Percentiles rank a stretch among this genome's conserved stretches.
Evolutionary conservation across 2,329 filamentous ascomycete genomes (phyloP).

Genomic region (Escovopsis weberi): DNA sequence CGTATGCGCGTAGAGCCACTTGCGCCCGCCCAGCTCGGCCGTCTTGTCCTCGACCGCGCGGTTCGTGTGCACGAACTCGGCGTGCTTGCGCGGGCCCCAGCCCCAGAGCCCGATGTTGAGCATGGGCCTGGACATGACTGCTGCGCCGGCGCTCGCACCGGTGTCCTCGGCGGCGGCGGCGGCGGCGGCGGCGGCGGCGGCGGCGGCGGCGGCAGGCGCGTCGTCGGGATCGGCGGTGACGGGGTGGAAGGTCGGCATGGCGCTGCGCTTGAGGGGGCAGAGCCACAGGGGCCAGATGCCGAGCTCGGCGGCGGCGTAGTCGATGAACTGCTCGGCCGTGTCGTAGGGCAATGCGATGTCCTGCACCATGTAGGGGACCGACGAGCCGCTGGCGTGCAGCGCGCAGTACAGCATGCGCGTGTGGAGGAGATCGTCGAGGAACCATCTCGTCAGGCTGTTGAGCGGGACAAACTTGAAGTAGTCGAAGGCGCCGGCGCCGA

Average conservation of each 20-base stretch:
- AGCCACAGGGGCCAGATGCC: slow-evolving; percentile 47
- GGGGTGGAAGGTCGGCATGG: slow-evolving; percentile 40
- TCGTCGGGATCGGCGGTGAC: slow-evolving; percentile 25
- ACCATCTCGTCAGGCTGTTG: slow-evolving; percentile 48
- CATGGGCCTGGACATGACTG: slow-evolving; percentile 20
- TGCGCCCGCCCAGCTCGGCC: slow-evolving; percentile 56
- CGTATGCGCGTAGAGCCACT: slow-evolving; percentile 78
- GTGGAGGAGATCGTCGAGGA: slow-evolving; percentile 58
- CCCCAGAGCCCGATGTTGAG: slow-evolving; percentile 68
- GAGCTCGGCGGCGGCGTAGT: slow-evolving; percentile 36
- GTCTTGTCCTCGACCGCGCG: slow-evolving; percentile 57
- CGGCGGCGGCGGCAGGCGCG: background rate
- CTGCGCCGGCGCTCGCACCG: slow-evolving; percentile 6
- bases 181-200: slow-evolving; percentile 6
- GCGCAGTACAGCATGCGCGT: slow-evolving; percentile 63
- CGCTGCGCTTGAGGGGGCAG: slow-evolving; percentile 36
- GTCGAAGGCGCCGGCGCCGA: slow-evolving; percentile 47
- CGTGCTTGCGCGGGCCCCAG: slow-evolving; percentile 43
- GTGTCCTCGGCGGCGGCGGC: background rate
- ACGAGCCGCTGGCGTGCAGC: slow-evolving; percentile 51
- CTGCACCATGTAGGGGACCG: slow-evolving; percentile 52
- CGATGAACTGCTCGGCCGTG: slow-evolving; percentile 36
- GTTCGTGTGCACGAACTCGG: slow-evolving; percentile 55
- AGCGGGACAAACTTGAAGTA: slow-evolving; percentile 55
- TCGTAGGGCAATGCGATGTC: slow-evolving; percentile 46